Conservation (phyloP, 1,139 yeast genomes). For the Torulaspora pretoriensis region DNA sequence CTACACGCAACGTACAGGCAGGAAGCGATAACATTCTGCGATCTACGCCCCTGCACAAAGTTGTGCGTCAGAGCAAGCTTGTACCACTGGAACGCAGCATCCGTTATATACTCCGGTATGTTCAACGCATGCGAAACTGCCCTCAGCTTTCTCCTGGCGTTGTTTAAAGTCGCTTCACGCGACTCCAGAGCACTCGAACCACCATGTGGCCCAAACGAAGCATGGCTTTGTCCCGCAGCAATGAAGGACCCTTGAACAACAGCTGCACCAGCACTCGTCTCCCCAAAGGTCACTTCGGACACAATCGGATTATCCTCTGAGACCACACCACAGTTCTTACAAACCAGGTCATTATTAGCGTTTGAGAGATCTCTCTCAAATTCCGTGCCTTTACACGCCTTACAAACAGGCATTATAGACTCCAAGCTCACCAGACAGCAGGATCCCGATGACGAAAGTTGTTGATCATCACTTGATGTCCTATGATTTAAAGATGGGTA, state of each 20-base stretch:
- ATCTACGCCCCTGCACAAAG: slow-evolving; percentile 91
- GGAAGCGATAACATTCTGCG: slow-evolving; percentile 92
- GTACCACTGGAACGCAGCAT: slow-evolving; percentile 86
- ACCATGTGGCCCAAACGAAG: slow-evolving; percentile 51
- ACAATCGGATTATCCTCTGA: slow-evolving; percentile 91
- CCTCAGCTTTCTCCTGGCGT: slow-evolving; percentile 71
- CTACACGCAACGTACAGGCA: slow-evolving; percentile 94
- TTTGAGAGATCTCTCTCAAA: slow-evolving; percentile 49
- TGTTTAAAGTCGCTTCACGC: slow-evolving; percentile 79
- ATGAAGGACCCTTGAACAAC: slow-evolving; percentile 92
- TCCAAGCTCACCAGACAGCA: not conserved
- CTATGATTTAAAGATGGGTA: not conserved
- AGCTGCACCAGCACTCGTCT: slow-evolving; percentile 89
- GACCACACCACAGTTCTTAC: slow-evolving; percentile 80
- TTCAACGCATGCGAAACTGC: slow-evolving; percentile 73
- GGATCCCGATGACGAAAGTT: not conserved
- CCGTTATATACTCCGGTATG: slow-evolving; percentile 80
- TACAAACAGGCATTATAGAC: slow-evolving; percentile 32
- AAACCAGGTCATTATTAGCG: slow-evolving; percentile 73
- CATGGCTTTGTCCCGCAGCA: slow-evolving; percentile 81
- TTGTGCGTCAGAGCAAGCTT: slow-evolving; percentile 77
- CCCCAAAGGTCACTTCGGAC: slow-evolving; percentile 92
- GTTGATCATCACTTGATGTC: not conserved
- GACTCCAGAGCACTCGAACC: slow-evolving; percentile 73
- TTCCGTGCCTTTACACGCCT: slow-evolving; percentile 46